Base-by-base conservation (phyloP, 2,329 filamentous ascomycete species). In the Pseudonectria foliicola region DNA sequence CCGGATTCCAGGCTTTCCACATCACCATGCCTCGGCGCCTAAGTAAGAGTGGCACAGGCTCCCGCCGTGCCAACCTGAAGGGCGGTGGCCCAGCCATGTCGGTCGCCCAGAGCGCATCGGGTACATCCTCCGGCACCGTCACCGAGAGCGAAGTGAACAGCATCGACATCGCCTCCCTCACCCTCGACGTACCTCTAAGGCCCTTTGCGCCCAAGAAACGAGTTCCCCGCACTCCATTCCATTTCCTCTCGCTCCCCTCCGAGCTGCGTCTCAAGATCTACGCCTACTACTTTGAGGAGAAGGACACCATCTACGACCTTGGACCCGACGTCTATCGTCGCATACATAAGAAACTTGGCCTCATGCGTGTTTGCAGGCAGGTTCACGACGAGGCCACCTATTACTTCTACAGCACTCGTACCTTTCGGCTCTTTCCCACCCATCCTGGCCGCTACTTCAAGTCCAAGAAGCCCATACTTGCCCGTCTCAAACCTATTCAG, bases 181-280 rank as follows among this genome's bases (percentile, higher is more conserved):
- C 65, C 2, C 55, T 73, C 16, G 59, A 63, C 31, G 60, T 61
- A 3, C 54, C 48, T n/a, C 46, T 50, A 4, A 52, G 44, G 41
- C 59, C 55, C 2, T 42, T 61, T n/a, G 45, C 30, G 21, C 50
- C 53, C 15, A 64, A 57, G 37, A 40, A 39, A 7, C 55, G 53
- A 7, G 48, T 48, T 1, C 60, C 61, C 13, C 52, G 59, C 3
- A 55, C 59, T 29, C 68, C 74, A 0, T 85, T 85, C 36, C 72
- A 64, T 7, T 83, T 88, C 55, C 68, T 87, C 38, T 64, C 73
- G 21, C 63, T 89, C 1, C 83, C 84, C 0, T 70, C 75, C 0
- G 84, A 89, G 53, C 58, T 89, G 21, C 78, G 84, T 7, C 64
- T 82, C 39, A 75, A 77, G 48, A 73, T 89, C 10, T 88, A 87